Evolutionary conservation across 305 asterid genomes (phyloP).

Genomic region (Fraxinus albicans): DNA sequence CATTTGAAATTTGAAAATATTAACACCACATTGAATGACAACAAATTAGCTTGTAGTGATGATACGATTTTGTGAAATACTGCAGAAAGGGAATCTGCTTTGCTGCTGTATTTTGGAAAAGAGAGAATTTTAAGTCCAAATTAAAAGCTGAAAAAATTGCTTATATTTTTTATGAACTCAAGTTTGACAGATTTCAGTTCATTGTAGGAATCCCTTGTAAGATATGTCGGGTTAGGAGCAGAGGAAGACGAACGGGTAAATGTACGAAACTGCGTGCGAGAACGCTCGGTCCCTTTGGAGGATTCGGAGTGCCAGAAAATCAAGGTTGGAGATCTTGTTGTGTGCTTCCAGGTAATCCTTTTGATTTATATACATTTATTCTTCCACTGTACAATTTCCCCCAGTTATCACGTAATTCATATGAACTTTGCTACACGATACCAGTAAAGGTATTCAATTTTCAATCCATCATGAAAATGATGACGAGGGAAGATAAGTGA

Average conservation of each 20-base stretch:
- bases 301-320: constrained; percentile 68
- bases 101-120: not conserved
- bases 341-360: constrained; percentile 80
- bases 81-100: not conserved
- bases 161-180: not conserved
- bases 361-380: not conserved
- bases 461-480: too few species aligned
- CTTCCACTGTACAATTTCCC: not conserved
- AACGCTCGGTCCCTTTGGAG: constrained; percentile 77
- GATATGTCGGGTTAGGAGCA: constrained; percentile 70
- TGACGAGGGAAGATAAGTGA: too few species aligned
- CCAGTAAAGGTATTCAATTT: too few species aligned
- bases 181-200: constrained; percentile 18
- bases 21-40: too few species aligned
- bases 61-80: not conserved
- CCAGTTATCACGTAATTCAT: not conserved
- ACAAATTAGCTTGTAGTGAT: too few species aligned
- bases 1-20: too few species aligned
- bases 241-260: constrained; percentile 89
- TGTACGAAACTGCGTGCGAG: constrained; percentile 52
- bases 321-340: constrained; percentile 67
- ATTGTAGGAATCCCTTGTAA: constrained; percentile 74
- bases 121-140: not conserved
- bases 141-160: not conserved
- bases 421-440: too few species aligned